A percentile compares a stretch with the other conserved stretches of the same genome.
Evolutionary conservation across 257 asterid species (phyloP).

Genomic region (Fraxinus quadrangulata): DNA sequence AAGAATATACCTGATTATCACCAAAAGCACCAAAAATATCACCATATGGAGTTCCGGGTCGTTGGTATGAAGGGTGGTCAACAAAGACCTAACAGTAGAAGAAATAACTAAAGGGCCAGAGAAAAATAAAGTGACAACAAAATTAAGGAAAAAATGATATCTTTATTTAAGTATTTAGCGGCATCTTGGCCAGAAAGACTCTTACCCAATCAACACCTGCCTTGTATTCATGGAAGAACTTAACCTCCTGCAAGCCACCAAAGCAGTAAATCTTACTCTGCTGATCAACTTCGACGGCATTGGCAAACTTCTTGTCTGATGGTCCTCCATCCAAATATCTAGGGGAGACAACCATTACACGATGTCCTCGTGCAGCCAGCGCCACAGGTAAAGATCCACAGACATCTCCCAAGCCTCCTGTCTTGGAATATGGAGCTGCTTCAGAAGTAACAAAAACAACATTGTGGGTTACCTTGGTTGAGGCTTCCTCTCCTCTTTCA

Average conservation of each 20-base stretch:
- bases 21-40: conserved; percentile 90
- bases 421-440: conserved; percentile 96
- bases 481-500: conserved; percentile 32
- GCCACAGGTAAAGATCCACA: conserved; percentile 97
- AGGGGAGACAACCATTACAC: conserved; percentile 96
- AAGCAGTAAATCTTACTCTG: conserved; percentile 60
- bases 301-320: conserved; percentile 56
- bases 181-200: background rate
- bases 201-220: conserved; percentile 99
- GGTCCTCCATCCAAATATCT: conserved; percentile 64
- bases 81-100: conserved; percentile 68
- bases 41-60: conserved; percentile 98
- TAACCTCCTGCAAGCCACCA: conserved; percentile 76
- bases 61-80: conserved; percentile 80
- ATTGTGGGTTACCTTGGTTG: conserved; percentile 42
- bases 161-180: background rate
- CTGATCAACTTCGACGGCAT: conserved; percentile 55
- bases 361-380: conserved; percentile 81
- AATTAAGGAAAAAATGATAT: background rate
- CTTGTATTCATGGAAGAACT: conserved; percentile 82
- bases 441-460: conserved; percentile 80
- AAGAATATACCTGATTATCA: conserved; percentile 80
- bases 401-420: conserved; percentile 98
- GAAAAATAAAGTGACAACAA: background rate
- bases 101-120: background rate